Base-by-base conservation (phyloP, 2,329 filamentous ascomycete genomes). In the Celoporthe dispersa region DNA sequence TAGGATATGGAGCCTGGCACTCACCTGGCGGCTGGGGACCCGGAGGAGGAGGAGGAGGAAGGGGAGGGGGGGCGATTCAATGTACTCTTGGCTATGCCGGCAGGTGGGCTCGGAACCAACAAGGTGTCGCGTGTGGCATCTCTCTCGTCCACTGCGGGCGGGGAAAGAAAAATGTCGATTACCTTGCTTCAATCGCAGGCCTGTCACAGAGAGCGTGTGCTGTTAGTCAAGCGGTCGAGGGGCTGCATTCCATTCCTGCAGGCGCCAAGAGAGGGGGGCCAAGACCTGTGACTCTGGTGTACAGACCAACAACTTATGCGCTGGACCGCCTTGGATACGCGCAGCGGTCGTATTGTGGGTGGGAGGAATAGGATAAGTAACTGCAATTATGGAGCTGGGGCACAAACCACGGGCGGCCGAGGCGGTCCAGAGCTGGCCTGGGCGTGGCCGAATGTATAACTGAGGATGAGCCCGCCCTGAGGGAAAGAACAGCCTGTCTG, bases 181-280 rank as follows among this genome's bases (percentile, higher is more conserved):
- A 60, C 57, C 33, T 60, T 60, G 57, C 22, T 48, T 35, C 19
- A 37, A 25, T 60, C 12, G 57, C 57, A 37, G 57, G 57, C 14
- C 33, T 33, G 33, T 14, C 25, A 28, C 51, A 12, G n/a, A 12
- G 25, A 11, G n/a, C 28, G n/a, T 53, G 51, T 25, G n/a, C 6
- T 22, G 57, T 60, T 33, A 60, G 31, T 37, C 57, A 55, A 55
- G 59, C 64, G 59, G 59, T 62, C 51, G 35, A 67, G 59, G 22
- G 55, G 68, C 51, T 64, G 62, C 55, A 53, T 11, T 48, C 7
- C 44, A 64, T 59, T 57, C 60, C 48, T 60, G 65, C 63, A 59
- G 65, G 61, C n/a, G 68, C 68, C 68, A 70, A 70, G 68, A 61
- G 44, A 48, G 44, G 44, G 41, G 44, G 57, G 68, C 65, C 68